Evolutionary conservation across 2,329 filamentous ascomycete genomes (phyloP).

Genomic region (Talaromyces sp.): DNA sequence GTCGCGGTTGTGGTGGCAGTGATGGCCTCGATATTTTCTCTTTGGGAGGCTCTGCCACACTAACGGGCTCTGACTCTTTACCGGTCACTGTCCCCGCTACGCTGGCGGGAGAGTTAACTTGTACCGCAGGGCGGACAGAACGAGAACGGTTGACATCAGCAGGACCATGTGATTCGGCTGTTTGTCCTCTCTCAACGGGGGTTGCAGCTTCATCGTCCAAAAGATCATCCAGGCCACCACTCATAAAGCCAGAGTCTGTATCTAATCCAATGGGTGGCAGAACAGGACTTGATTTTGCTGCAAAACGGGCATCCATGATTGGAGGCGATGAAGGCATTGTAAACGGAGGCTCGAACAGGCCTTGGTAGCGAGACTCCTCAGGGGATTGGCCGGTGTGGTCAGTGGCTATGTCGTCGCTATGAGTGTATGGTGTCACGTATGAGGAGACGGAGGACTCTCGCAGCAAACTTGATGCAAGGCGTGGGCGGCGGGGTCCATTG

Average conservation of each 20-base stretch:
- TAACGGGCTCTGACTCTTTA: constrained; percentile 23
- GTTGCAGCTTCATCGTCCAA: constrained; percentile 61
- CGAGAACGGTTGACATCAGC: constrained; percentile 23
- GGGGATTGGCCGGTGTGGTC: constrained; percentile 55
- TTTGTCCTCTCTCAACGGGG: constrained; percentile 29
- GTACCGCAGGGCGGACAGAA: constrained; percentile 26
- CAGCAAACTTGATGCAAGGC: constrained; percentile 56
- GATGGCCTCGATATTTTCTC: constrained; percentile 26
- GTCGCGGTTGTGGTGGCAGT: constrained; percentile 26
- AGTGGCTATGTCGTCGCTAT: constrained; percentile 39
- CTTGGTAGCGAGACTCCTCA: constrained; percentile 54
- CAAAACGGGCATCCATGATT: constrained; percentile 65
- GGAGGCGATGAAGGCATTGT: constrained; percentile 92
- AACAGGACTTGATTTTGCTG: constrained; percentile 77
- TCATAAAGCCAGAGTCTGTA: constrained; percentile 82
- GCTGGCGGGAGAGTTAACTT: constrained; percentile 32
- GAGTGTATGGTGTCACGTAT: constrained; percentile 47
- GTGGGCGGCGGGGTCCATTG: constrained; percentile 34
- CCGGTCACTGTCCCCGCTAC: constrained; percentile 21
- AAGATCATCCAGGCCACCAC: constrained; percentile 70
- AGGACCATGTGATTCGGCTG: constrained; percentile 21
- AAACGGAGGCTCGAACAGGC: constrained; percentile 67
- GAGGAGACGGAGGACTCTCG: constrained; percentile 62
- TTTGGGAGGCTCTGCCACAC: constrained; percentile 19
- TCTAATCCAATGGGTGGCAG: constrained; percentile 61